A percentile compares a stretch with the other conserved stretches of the same genome.
These are phyloP conservation scores for Blastocladiella britannica DNA, from an alignment of 192 early-diverging fungal genomes.

Conservation along the genomic window DNA sequence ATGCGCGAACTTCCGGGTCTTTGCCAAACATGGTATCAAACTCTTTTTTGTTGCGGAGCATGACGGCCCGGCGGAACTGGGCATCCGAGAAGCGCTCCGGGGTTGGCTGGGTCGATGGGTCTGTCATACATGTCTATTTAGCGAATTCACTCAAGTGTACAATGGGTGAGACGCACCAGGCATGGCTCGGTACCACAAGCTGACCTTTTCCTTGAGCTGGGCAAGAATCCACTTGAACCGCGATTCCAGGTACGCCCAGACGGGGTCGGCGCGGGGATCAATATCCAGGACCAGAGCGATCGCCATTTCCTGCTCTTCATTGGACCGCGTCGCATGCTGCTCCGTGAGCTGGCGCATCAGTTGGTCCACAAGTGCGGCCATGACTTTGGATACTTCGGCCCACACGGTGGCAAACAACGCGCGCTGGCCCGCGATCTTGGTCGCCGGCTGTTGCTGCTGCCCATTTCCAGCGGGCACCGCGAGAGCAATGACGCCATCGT, in stretches of 20 bases:
- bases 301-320: conserved; percentile 75
- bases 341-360: conserved; percentile 57
- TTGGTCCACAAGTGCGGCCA: conserved; percentile 44
- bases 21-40: conserved; percentile 18
- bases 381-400: conserved; percentile 70
- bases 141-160: too few species aligned
- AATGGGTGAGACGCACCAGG: conserved; percentile 6
- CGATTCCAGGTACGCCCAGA: conserved; percentile 66
- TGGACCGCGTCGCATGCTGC: conserved; percentile 43
- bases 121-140: too few species aligned
- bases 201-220: conserved; percentile 29
- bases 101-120: conserved; percentile 9
- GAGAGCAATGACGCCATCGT: conserved; percentile 3
- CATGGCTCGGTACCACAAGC: background rate
- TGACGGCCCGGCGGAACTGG: conserved; percentile 17
- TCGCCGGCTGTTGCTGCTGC: conserved; percentile 8
- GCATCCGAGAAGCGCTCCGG: conserved; percentile 3
- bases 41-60: conserved; percentile 15
- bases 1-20: conserved; percentile 41
- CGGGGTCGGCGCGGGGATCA: conserved; percentile 65
- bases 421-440: conserved; percentile 19
- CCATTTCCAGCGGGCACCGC: conserved; percentile 1
- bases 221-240: conserved; percentile 72
- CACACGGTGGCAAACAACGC: conserved; percentile 88
- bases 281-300: conserved; percentile 45